phyloP scores from a whole-genome alignment of 2,329 filamentous ascomycete genomes.

The Fusarium sp. region DNA sequence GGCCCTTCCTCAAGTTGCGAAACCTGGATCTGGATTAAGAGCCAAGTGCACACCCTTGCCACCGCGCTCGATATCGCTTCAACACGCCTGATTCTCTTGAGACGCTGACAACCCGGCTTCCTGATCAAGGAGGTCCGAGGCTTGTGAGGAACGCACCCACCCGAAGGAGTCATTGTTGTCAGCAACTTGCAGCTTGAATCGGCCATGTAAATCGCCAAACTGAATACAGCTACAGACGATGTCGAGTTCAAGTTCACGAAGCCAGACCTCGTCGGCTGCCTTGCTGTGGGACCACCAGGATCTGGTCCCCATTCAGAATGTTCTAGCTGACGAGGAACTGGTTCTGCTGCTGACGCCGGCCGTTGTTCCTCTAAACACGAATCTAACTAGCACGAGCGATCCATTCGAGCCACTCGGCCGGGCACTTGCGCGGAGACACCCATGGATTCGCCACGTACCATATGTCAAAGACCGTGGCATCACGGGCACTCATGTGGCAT shows the following conservation, averaged over 20 bases:
- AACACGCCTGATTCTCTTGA: background rate
- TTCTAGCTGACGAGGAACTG: conserved; percentile 62
- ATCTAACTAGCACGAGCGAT: conserved; percentile 63
- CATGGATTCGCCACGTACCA: conserved; percentile 76
- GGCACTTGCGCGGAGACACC: conserved; percentile 69
- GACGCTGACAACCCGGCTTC: conserved; percentile 12
- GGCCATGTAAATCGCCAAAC: conserved; percentile 39
- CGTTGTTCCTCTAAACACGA: conserved; percentile 59
- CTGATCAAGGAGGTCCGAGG: conserved; percentile 29
- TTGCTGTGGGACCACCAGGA: conserved; percentile 58
- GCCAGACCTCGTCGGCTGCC: conserved; percentile 34
- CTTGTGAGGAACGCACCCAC: conserved; percentile 28
- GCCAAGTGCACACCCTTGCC: conserved; percentile 4
- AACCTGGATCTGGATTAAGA: background rate
- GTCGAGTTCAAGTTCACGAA: conserved; percentile 28
- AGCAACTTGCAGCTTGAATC: conserved; percentile 10
- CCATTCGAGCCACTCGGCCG: conserved; percentile 80
- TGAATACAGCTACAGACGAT: conserved; percentile 36
- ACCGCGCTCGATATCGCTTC: conserved; percentile 12
- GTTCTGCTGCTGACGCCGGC: conserved; percentile 73
- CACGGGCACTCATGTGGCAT: conserved; percentile 71
- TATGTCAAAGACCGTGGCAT: conserved; percentile 75
- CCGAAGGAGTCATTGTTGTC: conserved; percentile 16
- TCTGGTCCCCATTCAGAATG: conserved; percentile 60
- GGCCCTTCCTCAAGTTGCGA: conserved; percentile 4